These are phyloP conservation scores for Apiospora sp. DNA, from an alignment of 2,329 filamentous ascomycete genomes.

Conservation along the genomic window DNA sequence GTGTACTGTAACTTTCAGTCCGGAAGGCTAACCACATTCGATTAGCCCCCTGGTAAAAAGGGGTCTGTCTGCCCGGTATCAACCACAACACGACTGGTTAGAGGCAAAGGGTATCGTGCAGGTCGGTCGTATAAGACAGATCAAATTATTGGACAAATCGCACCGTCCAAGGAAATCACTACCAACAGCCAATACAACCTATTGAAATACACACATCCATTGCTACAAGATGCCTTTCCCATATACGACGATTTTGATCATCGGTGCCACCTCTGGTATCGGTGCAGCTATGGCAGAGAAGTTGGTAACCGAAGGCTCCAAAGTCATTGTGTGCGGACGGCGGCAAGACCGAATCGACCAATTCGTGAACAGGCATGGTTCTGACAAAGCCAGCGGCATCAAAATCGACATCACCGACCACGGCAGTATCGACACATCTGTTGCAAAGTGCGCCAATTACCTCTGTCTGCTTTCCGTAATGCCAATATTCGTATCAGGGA, in stretches of 20 bases:
- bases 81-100: not conserved
- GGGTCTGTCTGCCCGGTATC: not conserved
- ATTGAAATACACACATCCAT: not conserved
- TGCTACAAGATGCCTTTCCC: slow-evolving; percentile 50
- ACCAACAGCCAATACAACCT: not conserved
- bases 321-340: slow-evolving; percentile 56
- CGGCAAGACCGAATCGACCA: slow-evolving; percentile 55
- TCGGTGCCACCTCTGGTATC: slow-evolving; percentile 61
- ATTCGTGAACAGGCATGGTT: slow-evolving; percentile 51
- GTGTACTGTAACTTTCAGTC: not conserved
- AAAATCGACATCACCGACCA: slow-evolving; percentile 53
- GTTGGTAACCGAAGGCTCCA: slow-evolving; percentile 46
- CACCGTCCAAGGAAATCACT: not conserved
- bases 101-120: not conserved
- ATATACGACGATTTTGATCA: slow-evolving; percentile 58
- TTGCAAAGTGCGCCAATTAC: not conserved
- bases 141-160: not conserved
- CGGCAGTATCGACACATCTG: slow-evolving; percentile 44
- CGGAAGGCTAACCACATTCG: slow-evolving; percentile 7
- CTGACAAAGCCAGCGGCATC: slow-evolving; percentile 41
- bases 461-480: not conserved
- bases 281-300: slow-evolving; percentile 51
- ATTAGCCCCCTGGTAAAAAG: not conserved
- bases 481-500: no score
- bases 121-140: not conserved